Percentiles rank a stretch among this genome's conserved stretches.
Conservation (phyloP, 768 basidiomycete genomes). For the Mycena kentingensis region DNA sequence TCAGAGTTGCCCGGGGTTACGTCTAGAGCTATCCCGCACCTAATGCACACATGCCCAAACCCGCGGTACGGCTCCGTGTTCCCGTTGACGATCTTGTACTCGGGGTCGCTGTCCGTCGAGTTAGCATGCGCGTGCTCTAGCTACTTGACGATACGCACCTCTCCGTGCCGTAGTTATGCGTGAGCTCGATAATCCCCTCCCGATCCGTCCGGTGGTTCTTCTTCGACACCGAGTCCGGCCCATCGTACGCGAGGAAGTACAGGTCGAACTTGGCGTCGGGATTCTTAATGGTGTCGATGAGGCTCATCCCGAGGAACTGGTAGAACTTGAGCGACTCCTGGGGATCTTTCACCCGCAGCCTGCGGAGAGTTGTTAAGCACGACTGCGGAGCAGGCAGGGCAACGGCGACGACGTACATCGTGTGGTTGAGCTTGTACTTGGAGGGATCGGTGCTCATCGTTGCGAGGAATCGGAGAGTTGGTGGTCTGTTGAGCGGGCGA, state of each 20-base stretch:
- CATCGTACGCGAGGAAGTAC: slow-evolving; percentile 80
- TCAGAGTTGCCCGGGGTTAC: too few relatives aligned
- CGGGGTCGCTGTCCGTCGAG: too few relatives aligned
- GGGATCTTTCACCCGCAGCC: slow-evolving; percentile 88
- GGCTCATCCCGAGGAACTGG: slow-evolving; percentile 77
- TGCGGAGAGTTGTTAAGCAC: too few relatives aligned
- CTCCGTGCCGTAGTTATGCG: slow-evolving; percentile 91
- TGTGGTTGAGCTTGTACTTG: slow-evolving; percentile 20
- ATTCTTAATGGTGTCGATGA: slow-evolving; percentile 36
- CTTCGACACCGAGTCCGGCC: slow-evolving; percentile 51
- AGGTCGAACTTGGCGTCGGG: slow-evolving; percentile 64
- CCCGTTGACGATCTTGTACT: slow-evolving; percentile 78
- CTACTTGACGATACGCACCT: too few relatives aligned
- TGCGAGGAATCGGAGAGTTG: too few relatives aligned
- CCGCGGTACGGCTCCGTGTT: slow-evolving; percentile 80
- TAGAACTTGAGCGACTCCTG: slow-evolving; percentile 84
- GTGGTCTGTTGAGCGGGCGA: too few relatives aligned
- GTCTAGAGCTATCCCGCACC: too few relatives aligned
- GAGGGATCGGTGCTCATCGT: slow-evolving; percentile 11
- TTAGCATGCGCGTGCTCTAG: too few relatives aligned
- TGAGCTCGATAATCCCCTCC: slow-evolving; percentile 74
- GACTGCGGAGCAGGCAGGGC: slow-evolving; percentile 51
- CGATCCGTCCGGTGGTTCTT: slow-evolving; percentile 58
- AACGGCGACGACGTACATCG: slow-evolving; percentile 4
- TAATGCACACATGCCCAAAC: slow-evolving; percentile 89